Percentiles rank a stretch among this genome's conserved stretches.
Conservation (phyloP, 2,329 filamentous ascomycete species). For the Hypoxylon sp. region DNA sequence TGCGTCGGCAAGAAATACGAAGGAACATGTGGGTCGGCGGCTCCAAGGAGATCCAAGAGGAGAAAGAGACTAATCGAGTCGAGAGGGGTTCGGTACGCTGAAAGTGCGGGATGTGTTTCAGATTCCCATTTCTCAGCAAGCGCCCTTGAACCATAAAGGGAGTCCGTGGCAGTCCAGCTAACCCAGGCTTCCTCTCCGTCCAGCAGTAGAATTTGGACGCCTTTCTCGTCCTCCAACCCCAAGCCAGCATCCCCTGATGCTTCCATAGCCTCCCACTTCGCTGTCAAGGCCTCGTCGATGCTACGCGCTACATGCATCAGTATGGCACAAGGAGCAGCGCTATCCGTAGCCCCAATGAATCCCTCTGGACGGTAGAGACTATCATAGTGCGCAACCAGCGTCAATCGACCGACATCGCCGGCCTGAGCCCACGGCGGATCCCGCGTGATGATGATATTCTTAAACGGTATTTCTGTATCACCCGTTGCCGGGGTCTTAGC, state of each 20-base stretch:
- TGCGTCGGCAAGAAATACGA: conserved; percentile 93
- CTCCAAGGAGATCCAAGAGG: conserved; percentile 89
- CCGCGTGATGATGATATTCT: conserved; percentile 86
- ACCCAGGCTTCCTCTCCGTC: conserved; percentile 96
- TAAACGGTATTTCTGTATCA: conserved; percentile 80
- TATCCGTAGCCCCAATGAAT: conserved; percentile 95
- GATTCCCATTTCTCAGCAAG: conserved; percentile 87
- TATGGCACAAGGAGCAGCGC: conserved; percentile 94
- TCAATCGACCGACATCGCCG: conserved; percentile 85
- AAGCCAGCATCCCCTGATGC: conserved; percentile 67
- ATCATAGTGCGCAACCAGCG: conserved; percentile 95
- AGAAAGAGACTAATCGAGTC: conserved; percentile 89
- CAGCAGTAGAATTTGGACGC: conserved; percentile 89
- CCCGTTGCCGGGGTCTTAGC: conserved; percentile 83
- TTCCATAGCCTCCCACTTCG: conserved; percentile 84
- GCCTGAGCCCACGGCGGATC: conserved; percentile 85
- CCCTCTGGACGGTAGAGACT: conserved; percentile 83
- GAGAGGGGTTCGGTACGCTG: conserved; percentile 81
- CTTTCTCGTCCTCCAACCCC: conserved; percentile 80
- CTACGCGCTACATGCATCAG: conserved; percentile 87
- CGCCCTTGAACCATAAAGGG: conserved; percentile 85
- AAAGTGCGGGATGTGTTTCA: conserved; percentile 76
- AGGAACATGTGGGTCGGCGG: conserved; percentile 76
- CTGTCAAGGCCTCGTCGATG: conserved; percentile 83
- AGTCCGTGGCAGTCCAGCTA: conserved; percentile 84